Percentiles rank a stretch among this genome's conserved stretches.
Conservation (phyloP, 2,329 filamentous ascomycete genomes). For the Pseudocercospora vitis region DNA sequence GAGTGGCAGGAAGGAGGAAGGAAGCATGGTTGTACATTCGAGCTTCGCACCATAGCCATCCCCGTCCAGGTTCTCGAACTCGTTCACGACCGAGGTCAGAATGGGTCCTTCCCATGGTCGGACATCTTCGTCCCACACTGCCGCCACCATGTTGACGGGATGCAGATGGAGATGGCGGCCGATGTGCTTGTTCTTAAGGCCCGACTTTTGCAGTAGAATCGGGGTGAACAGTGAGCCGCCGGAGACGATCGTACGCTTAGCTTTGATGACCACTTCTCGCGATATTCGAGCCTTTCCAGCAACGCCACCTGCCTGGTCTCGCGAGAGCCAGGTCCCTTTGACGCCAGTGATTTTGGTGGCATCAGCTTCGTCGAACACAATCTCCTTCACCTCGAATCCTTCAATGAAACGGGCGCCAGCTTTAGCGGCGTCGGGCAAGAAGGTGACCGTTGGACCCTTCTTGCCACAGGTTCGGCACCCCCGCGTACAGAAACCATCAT, state of each 20-base stretch:
- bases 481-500: slow-evolving; percentile 64
- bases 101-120: slow-evolving; percentile 68
- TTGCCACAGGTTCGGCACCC: slow-evolving; percentile 68
- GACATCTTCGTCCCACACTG: slow-evolving; percentile 68
- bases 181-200: slow-evolving; percentile 76
- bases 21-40: slow-evolving; percentile 74
- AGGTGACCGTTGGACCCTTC: slow-evolving; percentile 73
- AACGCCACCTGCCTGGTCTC: slow-evolving; percentile 62
- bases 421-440: slow-evolving; percentile 74
- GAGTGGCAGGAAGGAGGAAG: slow-evolving; percentile 61
- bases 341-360: slow-evolving; percentile 65
- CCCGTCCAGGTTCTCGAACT: slow-evolving; percentile 78
- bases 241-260: slow-evolving; percentile 78
- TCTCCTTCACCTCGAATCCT: slow-evolving; percentile 69
- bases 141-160: slow-evolving; percentile 60
- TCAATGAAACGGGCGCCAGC: slow-evolving; percentile 81
- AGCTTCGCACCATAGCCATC: slow-evolving; percentile 80
- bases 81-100: slow-evolving; percentile 73
- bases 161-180: slow-evolving; percentile 81
- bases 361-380: slow-evolving; percentile 64
- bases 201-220: slow-evolving; percentile 72
- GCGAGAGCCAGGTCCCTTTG: slow-evolving; percentile 71
- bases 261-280: slow-evolving; percentile 68
- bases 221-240: slow-evolving; percentile 76
- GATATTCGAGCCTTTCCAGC: slow-evolving; percentile 53